A percentile compares a stretch with the other conserved stretches of the same genome.
phyloP scores from a whole-genome alignment of 768 basidiomycete genomes.

The Wakefieldia striispora region DNA sequence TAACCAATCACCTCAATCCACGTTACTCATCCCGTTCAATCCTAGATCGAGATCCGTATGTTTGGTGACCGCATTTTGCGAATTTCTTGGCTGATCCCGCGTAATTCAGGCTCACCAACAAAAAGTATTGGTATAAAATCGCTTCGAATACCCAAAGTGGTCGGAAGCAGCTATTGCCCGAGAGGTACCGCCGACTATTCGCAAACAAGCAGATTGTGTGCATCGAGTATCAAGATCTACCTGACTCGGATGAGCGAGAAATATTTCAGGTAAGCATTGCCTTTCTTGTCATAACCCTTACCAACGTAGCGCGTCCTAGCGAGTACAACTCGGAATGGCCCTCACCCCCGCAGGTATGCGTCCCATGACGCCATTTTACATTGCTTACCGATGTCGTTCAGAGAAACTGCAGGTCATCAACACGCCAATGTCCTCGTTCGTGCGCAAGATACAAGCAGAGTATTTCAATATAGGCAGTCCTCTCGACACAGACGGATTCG shows the following conservation, averaged over 20 bases:
- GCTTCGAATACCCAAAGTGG: slow-evolving; percentile 1
- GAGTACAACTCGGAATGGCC: slow-evolving; percentile 78
- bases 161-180: slow-evolving; percentile 44
- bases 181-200: slow-evolving; percentile 56
- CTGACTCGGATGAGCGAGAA: slow-evolving; percentile 58
- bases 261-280: slow-evolving; percentile 59
- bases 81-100: not conserved
- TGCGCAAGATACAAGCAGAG: slow-evolving; percentile 51
- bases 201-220: slow-evolving; percentile 75
- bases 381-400: slow-evolving; percentile 14
- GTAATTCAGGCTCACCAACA: slow-evolving; percentile 19
- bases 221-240: slow-evolving; percentile 68
- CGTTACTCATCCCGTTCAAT: not conserved
- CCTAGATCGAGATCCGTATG: slow-evolving; percentile 48
- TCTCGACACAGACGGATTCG: slow-evolving; percentile 37
- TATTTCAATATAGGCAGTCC: slow-evolving; percentile 42
- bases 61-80: not conserved
- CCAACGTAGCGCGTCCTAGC: slow-evolving; percentile 35
- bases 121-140: slow-evolving; percentile 54
- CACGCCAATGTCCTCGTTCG: slow-evolving; percentile 54
- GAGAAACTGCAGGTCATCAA: slow-evolving; percentile 70
- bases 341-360: slow-evolving; percentile 62
- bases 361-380: not conserved
- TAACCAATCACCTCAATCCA: not conserved
- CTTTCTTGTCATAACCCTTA: not conserved